Conservation (phyloP, 2,329 filamentous ascomycete species). For the Scedosporium minutisporum region DNA sequence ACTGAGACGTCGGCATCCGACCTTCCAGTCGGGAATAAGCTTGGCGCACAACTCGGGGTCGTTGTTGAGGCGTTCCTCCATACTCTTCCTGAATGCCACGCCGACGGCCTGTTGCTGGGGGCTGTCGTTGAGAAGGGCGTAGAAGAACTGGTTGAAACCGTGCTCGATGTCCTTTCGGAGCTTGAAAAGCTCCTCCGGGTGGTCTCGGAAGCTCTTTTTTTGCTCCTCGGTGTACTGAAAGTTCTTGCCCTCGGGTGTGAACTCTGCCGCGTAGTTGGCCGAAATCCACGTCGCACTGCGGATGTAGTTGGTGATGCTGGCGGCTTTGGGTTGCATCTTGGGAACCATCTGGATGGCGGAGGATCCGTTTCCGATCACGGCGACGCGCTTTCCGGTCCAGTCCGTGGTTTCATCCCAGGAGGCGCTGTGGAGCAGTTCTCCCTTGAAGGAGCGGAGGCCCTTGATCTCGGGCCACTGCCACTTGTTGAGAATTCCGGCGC, state of each 20-base stretch:
- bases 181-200: background rate
- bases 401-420: no score
- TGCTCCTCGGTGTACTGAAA: no score
- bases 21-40: no score
- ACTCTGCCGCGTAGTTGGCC: background rate
- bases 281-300: background rate
- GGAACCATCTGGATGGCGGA: background rate
- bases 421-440: background rate
- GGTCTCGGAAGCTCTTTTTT: background rate
- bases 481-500: background rate
- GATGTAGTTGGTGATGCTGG: background rate
- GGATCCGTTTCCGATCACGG: background rate
- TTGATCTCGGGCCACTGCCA: background rate
- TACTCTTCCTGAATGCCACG: constrained; percentile 17
- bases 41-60: no score
- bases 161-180: background rate
- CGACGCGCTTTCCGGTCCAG: background rate
- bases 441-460: background rate
- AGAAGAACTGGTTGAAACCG: background rate
- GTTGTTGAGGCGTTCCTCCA: constrained; percentile 6
- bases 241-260: background rate
- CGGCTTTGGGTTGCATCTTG: background rate
- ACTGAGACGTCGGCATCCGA: no score
- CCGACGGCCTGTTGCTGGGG: constrained; percentile 14
- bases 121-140: background rate